Evolutionary conservation across 192 early-diverging fungal species (phyloP).

Genomic region (Thamnidium elegans): DNA sequence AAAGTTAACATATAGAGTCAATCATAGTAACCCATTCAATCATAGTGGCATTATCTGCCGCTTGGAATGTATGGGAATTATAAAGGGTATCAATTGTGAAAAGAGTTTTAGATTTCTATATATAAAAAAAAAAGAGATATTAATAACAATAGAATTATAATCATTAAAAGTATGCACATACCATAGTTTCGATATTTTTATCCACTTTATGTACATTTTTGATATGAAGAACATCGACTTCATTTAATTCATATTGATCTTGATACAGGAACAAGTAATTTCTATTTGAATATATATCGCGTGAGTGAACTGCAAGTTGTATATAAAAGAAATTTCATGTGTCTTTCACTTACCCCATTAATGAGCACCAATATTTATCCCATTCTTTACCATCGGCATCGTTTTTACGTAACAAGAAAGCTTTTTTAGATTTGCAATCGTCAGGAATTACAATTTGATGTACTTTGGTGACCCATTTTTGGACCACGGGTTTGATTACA

Average conservation of each 20-base stretch:
- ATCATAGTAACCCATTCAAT: slow-evolving; percentile 14
- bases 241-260: slow-evolving; percentile 10
- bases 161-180: neutral
- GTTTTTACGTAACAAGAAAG: slow-evolving; percentile 6
- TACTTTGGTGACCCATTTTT: slow-evolving; percentile 4
- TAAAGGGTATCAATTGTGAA: slow-evolving; percentile 15
- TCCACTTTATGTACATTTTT: slow-evolving; percentile 2
- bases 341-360: slow-evolving; percentile 4
- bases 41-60: slow-evolving; percentile 1
- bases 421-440: slow-evolving; percentile 7
- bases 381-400: neutral
- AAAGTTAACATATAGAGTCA: neutral
- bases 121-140: neutral
- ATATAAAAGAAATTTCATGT: no score
- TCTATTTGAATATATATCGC: neutral
- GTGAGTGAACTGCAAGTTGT: neutral
- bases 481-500: neutral
- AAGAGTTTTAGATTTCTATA: neutral
- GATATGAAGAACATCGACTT: slow-evolving; percentile 12
- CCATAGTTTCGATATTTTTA: neutral
- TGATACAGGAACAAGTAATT: slow-evolving; percentile 18
- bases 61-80: slow-evolving; percentile 4
- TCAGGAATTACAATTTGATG: neutral
- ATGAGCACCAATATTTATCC: slow-evolving; percentile 1
- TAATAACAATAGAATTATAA: no score